Base-by-base conservation (phyloP, 2,329 filamentous ascomycete species). In the Dothideomycetidae sp. region DNA sequence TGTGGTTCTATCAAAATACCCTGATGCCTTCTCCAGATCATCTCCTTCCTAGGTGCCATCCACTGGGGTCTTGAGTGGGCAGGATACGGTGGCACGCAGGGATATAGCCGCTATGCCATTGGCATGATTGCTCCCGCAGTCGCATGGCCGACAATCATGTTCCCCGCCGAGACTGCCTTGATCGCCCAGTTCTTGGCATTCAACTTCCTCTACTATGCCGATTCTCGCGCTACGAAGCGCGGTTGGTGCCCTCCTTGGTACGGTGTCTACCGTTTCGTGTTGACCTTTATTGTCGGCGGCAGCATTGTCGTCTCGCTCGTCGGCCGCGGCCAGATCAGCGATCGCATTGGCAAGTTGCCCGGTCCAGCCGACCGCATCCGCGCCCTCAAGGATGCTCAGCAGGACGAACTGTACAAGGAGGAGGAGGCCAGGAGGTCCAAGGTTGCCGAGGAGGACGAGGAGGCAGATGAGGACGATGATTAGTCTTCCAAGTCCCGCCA, bases 61-160 rank as follows among this genome's bases (percentile, higher is more conserved):
- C 88, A 94, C 60, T 94, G 88, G 81, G 86, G 86, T 39, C 68
- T 93, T 12, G 85, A 93, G 60, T 92, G 78, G 57, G 81, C 81
- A 35, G 64, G 78, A 61, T 77, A 68, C 56, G 62, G 77, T 58
- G 59, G 72, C 52, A 50, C 70, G 44, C 77, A 81, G 40, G 80
- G 82, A 37, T 82, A 80, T 49, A 75, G 74, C 49, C 79, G 86
- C 44, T 94, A 93, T 56, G 74, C 74, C n/a, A 74, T 85, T 46
- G 86, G 86, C 49, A 74, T 93, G 10, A 55, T 81, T 31, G 78
- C 84, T 4, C 78, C 86, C 1, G 73, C 80, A 31, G 63, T 90
- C 14, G 86, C 86, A 32, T 94, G 86, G 86, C 85, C 86, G 3
- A 93, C 86, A 9, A 70, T 93, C 21, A 65, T 93, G 33, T 70